phyloP scores from a whole-genome alignment of 257 asterid genomes.

The Verbascum thapsus region DNA sequence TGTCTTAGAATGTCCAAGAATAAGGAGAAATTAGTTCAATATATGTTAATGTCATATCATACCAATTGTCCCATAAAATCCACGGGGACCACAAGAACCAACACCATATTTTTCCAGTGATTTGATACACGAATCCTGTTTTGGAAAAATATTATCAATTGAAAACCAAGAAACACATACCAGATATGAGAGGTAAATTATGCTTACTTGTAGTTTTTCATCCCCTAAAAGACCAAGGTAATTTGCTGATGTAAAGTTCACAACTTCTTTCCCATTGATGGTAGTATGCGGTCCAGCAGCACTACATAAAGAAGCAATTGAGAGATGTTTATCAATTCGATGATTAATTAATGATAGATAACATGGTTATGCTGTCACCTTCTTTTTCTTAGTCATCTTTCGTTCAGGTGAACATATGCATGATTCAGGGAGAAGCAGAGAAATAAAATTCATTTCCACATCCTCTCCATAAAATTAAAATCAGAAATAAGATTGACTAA shows the following conservation, averaged over 20 bases:
- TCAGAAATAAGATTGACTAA: not conserved
- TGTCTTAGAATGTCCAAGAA: slow-evolving; percentile 14
- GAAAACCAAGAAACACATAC: slow-evolving; percentile 26
- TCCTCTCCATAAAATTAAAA: slow-evolving; percentile 11
- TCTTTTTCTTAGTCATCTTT: slow-evolving; percentile 6
- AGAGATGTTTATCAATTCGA: not conserved
- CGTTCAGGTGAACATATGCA: slow-evolving; percentile 11
- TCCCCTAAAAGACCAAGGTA: slow-evolving; percentile 91
- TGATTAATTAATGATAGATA: not conserved
- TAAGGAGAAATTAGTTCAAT: slow-evolving; percentile 14
- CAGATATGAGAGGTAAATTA: slow-evolving; percentile 28
- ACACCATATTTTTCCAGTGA: slow-evolving; percentile 98
- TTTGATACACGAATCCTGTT: slow-evolving; percentile 85
- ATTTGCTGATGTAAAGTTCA: slow-evolving; percentile 90
- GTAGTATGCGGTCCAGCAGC: slow-evolving; percentile 92
- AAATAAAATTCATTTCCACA: not conserved
- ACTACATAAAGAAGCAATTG: slow-evolving; percentile 54
- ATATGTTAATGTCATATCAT: slow-evolving; percentile 30
- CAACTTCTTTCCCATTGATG: slow-evolving; percentile 69
- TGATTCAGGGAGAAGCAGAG: not conserved
- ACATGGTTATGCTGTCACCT: slow-evolving; percentile 3
- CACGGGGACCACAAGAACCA: slow-evolving; percentile 99
- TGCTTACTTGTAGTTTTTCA: slow-evolving; percentile 69
- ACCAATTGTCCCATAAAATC: slow-evolving; percentile 99
- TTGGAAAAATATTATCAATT: slow-evolving; percentile 27